These are phyloP conservation scores for Straminergon stramineum DNA, from an alignment of 225 moss, liverwort and hornwort species.

Conservation along the genomic window DNA sequence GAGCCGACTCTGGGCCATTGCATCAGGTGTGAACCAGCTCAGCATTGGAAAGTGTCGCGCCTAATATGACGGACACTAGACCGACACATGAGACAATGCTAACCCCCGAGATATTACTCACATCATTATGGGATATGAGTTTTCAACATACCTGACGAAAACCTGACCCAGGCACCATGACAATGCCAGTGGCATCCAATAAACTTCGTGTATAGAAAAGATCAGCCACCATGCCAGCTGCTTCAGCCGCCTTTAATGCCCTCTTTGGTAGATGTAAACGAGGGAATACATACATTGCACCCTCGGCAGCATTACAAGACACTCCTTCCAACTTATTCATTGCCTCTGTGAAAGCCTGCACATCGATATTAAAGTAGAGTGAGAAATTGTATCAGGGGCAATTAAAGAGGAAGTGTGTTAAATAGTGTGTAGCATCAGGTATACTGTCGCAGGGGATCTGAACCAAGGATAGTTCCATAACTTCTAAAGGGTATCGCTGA, in stretches of 20 bases:
- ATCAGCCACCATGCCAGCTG: conserved; percentile 62
- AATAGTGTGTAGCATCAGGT: not conserved
- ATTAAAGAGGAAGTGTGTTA: not conserved
- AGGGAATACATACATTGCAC: conserved; percentile 91
- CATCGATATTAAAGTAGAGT: not conserved
- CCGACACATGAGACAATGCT: not conserved
- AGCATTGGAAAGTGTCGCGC: not conserved
- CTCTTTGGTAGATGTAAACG: conserved; percentile 53
- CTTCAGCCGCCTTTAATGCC: conserved; percentile 61
- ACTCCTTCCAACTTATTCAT: conserved; percentile 91
- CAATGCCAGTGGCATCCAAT: conserved; percentile 80
- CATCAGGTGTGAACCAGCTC: not conserved
- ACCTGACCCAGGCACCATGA: conserved; percentile 88
- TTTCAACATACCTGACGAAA: conserved; percentile 70
- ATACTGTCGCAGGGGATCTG: not conserved
- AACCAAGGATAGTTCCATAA: not conserved
- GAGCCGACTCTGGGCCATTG: not conserved
- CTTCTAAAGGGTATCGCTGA: not conserved
- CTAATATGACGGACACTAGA: not conserved
- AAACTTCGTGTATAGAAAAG: conserved; percentile 69
- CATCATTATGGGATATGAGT: not conserved
- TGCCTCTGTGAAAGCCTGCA: conserved; percentile 70
- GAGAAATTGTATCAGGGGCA: not conserved
- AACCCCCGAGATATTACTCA: not conserved
- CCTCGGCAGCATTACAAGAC: conserved; percentile 84